Conservation (phyloP, 2,329 filamentous ascomycete genomes). For the Pseudocercospora crystallina region DNA sequence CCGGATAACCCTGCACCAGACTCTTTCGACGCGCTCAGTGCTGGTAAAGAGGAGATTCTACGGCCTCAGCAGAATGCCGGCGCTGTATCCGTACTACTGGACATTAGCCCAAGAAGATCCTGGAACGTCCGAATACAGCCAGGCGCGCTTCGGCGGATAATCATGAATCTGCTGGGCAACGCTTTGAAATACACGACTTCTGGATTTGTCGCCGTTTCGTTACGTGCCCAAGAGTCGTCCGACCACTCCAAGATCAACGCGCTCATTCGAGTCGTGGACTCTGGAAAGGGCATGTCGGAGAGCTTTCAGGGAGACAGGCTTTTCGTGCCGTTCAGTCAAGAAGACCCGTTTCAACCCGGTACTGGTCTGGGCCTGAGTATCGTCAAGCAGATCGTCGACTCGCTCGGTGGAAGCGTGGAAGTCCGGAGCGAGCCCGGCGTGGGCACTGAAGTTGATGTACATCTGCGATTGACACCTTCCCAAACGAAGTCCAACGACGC, state of each 20-base stretch:
- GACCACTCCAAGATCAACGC: conserved; percentile 19
- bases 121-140: conserved; percentile 49
- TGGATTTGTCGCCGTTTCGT: conserved; percentile 42
- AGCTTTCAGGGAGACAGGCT: conserved; percentile 33
- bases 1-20: not conserved
- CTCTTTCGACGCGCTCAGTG: conserved; percentile 7
- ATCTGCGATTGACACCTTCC: conserved; percentile 19
- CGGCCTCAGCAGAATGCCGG: not conserved
- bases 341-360: conserved; percentile 33
- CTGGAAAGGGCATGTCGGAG: conserved; percentile 36
- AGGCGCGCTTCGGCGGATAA: conserved; percentile 48
- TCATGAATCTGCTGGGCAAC: conserved; percentile 50
- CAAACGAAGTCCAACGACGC: not conserved
- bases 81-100: conserved; percentile 44
- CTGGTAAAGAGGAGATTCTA: not conserved
- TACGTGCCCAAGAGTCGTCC: conserved; percentile 32
- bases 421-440: conserved; percentile 50
- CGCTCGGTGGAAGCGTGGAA: conserved; percentile 59
- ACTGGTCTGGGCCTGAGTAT: conserved; percentile 39
- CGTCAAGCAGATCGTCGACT: conserved; percentile 54
- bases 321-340: conserved; percentile 37
- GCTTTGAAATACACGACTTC: conserved; percentile 48
- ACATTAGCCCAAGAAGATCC: conserved; percentile 39
- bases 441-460: conserved; percentile 28
- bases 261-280: conserved; percentile 29